A percentile compares a stretch with the other conserved stretches of the same genome.
Evolutionary conservation across 345 rosid species (phyloP).

Genomic region (Dimocarpus longan): DNA sequence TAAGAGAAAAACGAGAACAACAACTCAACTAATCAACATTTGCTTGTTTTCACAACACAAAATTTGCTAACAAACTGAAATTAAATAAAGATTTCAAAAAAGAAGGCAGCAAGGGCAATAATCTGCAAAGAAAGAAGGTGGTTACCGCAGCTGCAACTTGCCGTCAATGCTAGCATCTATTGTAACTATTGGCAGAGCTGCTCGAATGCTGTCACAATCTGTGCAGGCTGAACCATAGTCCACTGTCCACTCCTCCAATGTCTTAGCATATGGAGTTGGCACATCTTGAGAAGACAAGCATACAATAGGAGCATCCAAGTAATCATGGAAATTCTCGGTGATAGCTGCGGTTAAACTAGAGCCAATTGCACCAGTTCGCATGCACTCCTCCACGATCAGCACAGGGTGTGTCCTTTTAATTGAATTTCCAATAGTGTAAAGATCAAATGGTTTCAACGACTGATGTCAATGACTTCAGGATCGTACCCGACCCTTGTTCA

Average conservation of each 20-base stretch:
- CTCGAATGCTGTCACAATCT: conserved; percentile 90
- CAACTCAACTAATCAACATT: conserved; percentile 9
- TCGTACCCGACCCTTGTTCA: conserved; percentile 92
- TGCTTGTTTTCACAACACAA: conserved; percentile 22
- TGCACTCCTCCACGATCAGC: conserved; percentile 91
- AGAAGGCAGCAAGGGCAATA: not conserved
- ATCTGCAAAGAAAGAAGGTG: conserved; percentile 3
- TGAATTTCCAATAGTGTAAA: conserved; percentile 84
- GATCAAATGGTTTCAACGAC: conserved; percentile 90
- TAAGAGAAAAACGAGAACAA: conserved; percentile 6
- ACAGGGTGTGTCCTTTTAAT: conserved; percentile 91
- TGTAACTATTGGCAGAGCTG: conserved; percentile 73
- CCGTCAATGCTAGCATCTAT: conserved; percentile 13
- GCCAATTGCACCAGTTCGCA: conserved; percentile 95
- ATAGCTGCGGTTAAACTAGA: conserved; percentile 93
- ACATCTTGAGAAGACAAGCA: conserved; percentile 97
- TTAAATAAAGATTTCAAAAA: conserved; percentile 14
- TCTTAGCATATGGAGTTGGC: conserved; percentile 89
- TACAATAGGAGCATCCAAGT: conserved; percentile 87
- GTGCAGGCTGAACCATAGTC: conserved; percentile 94
- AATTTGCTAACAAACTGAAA: conserved; percentile 20
- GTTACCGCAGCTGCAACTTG: conserved; percentile 16
- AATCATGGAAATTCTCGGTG: conserved; percentile 84
- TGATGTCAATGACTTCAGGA: conserved; percentile 91
- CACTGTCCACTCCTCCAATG: conserved; percentile 92